phyloP scores from a whole-genome alignment of 1,139 yeast genomes.

The Geotrichum australiense region DNA sequence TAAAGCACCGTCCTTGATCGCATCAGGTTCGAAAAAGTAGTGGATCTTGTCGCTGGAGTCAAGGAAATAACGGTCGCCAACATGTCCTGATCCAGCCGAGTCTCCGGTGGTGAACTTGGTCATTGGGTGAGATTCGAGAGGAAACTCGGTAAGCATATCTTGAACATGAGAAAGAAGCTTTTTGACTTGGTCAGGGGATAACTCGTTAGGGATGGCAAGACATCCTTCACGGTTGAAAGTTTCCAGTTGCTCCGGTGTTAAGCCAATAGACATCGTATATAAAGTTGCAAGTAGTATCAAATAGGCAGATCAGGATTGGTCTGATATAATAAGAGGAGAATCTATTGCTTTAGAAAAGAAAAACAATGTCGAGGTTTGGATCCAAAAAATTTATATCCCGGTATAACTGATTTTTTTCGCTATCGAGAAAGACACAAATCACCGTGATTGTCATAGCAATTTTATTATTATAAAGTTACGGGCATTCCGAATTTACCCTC shows the following conservation, averaged over 20 bases:
- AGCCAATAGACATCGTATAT: too few species aligned
- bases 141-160: slow-evolving; percentile 43
- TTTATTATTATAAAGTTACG: too few species aligned
- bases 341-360: too few species aligned
- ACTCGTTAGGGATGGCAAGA: slow-evolving; percentile 52
- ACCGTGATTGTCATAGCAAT: too few species aligned
- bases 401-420: too few species aligned
- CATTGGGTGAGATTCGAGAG: slow-evolving; percentile 55
- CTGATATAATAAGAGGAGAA: too few species aligned
- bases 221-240: slow-evolving; percentile 53
- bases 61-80: slow-evolving; percentile 69
- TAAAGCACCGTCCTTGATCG: slow-evolving; percentile 46
- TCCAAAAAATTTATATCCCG: too few species aligned
- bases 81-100: slow-evolving; percentile 45
- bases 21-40: slow-evolving; percentile 67
- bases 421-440: too few species aligned
- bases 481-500: too few species aligned
- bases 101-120: slow-evolving; percentile 61
- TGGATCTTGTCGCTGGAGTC: slow-evolving; percentile 63
- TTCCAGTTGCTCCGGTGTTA: slow-evolving; percentile 30
- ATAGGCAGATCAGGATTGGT: too few species aligned
- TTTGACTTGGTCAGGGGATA: slow-evolving; percentile 38
- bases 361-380: too few species aligned
- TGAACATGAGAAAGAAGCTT: slow-evolving; percentile 42
- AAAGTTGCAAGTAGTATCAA: too few species aligned